A percentile compares a stretch with the other conserved stretches of the same genome.
These are phyloP conservation scores for Lindgomyces ingoldianus DNA, from an alignment of 495 filamentous ascomycete genomes.

Conservation along the genomic window DNA sequence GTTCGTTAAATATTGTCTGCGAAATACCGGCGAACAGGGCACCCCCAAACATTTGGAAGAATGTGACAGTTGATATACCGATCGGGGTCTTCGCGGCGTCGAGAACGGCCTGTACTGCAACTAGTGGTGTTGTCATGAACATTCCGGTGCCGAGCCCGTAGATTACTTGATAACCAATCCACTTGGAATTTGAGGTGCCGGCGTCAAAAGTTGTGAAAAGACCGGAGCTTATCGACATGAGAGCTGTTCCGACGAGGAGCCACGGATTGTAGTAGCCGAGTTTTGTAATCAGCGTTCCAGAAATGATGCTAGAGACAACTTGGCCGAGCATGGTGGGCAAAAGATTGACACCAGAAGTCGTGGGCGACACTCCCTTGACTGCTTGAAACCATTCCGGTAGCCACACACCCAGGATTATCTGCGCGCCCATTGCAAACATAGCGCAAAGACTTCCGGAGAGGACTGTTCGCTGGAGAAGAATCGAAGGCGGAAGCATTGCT, in stretches of 20 bases:
- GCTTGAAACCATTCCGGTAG: constrained; percentile 36
- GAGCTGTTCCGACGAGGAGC: constrained; percentile 27
- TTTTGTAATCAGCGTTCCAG: constrained; percentile 26
- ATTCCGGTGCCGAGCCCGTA: constrained; percentile 32
- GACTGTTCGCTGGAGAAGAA: constrained; percentile 72
- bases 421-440: constrained; percentile 62
- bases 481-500: constrained; percentile 73
- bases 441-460: constrained; percentile 56
- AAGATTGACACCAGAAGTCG: constrained; percentile 18
- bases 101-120: constrained; percentile 33
- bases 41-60: constrained; percentile 42
- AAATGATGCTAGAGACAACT: constrained; percentile 23
- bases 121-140: constrained; percentile 23
- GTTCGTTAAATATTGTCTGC: constrained; percentile 44
- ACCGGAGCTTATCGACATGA: constrained; percentile 30
- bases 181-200: constrained; percentile 21
- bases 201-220: constrained; percentile 31
- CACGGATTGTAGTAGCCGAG: constrained; percentile 34
- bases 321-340: constrained; percentile 24
- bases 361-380: constrained; percentile 22
- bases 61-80: constrained; percentile 39
- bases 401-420: constrained; percentile 54
- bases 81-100: constrained; percentile 23
- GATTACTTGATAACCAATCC: constrained; percentile 37
- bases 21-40: constrained; percentile 41